A percentile compares a stretch with the other conserved stretches of the same genome.
phyloP scores from a whole-genome alignment of 306 rosid genomes.

The Vigna reflexopilosa region DNA sequence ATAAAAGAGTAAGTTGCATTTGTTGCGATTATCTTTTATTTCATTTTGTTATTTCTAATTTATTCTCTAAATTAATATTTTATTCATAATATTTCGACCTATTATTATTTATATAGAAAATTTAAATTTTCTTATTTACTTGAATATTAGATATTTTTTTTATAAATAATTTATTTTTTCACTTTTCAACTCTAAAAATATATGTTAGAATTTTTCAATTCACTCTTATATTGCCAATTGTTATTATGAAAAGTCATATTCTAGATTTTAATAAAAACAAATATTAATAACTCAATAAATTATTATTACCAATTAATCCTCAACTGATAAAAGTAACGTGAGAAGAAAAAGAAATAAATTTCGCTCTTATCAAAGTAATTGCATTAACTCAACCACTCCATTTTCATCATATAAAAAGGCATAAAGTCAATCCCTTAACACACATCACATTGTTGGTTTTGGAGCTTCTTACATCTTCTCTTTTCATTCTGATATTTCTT shows the following conservation, averaged over 20 bases:
- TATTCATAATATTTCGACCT: too few species aligned
- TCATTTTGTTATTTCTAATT: background rate
- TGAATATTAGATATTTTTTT: too few species aligned
- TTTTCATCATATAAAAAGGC: constrained; percentile 63
- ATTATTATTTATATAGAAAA: too few species aligned
- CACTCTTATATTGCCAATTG: too few species aligned
- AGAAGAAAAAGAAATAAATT: background rate
- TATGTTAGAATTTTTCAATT: too few species aligned
- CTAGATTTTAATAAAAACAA: too few species aligned
- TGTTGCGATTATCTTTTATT: background rate
- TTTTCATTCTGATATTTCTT: background rate
- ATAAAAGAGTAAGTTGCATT: background rate
- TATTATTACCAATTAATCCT: background rate
- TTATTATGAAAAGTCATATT: too few species aligned
- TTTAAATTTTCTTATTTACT: too few species aligned
- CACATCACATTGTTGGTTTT: constrained; percentile 32
- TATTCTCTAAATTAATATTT: background rate
- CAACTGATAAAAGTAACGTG: background rate
- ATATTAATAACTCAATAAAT: background rate
- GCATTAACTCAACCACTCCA: constrained; percentile 66
- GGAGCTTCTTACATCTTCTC: background rate
- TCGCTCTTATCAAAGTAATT: background rate
- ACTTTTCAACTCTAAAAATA: too few species aligned
- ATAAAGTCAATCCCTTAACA: constrained; percentile 49
- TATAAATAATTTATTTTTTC: too few species aligned